Evolutionary conservation across 108 stramenopile species (phyloP), one percentile per base, ranked within the genome.

Genomic region (Stephanodiscus triporus): DNA sequence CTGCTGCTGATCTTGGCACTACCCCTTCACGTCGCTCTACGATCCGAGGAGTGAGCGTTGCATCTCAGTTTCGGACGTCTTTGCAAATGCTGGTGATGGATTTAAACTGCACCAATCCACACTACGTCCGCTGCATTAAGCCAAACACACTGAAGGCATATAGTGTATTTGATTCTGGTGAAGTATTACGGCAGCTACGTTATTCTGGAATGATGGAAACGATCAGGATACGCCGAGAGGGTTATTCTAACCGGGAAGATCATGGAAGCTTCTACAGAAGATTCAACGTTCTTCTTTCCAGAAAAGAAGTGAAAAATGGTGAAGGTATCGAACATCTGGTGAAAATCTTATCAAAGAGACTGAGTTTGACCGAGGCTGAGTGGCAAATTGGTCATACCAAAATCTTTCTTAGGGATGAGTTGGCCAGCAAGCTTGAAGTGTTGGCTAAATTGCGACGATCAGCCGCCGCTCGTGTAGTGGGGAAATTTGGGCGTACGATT

Each of bases 151-250:
- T 71, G 26, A 96, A 96, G 63, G 58, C 85, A 19, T 78, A 90
- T 0, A 85, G 87, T 59, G 43, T 77, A 27, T 91, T 97, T 69
- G 80, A 85, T 56, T 72, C 91, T 32, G 90, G 89, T 19, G 91
- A 94, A 75, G 87, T 96, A 8, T 66, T 97, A 37, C 73, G 90
- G 60, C 98, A 99, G 80, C 84, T 99, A 9, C 86, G 95, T 64
- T 97, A 98, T 75, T 92, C 97, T n/a, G 98, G 98, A 59, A 97
- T 97, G 96, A 91, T 99, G 92, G 98, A 99, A 83, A 93, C 97
- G 30, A 95, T 99, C 63, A 90, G 97, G 22, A 97, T 99, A 74
- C 89, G 98, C 11, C 84, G 96, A 48, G 92, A 96, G 72, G 95
- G 95, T 13, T 98, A 97, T 70, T 86, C 94, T 26, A 75, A 95